A percentile compares a stretch with the other conserved stretches of the same genome.
These are phyloP conservation scores for Aspergillus versicolor DNA, from an alignment of 2,329 filamentous ascomycete genomes.

Conservation along the genomic window DNA sequence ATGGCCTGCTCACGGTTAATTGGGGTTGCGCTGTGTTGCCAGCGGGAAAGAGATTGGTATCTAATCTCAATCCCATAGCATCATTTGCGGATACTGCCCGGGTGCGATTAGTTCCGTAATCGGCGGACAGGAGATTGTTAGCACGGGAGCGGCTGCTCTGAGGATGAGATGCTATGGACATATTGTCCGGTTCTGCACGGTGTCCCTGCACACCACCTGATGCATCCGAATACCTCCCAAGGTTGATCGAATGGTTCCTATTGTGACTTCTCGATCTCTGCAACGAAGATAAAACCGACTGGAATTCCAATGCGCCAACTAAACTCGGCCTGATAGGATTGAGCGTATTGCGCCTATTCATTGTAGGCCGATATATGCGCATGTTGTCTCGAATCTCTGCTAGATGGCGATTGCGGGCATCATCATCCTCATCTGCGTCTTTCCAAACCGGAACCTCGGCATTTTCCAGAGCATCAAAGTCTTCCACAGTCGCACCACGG, in stretches of 20 bases:
- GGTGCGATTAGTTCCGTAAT: conserved; percentile 30
- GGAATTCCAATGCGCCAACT: conserved; percentile 89
- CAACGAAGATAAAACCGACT: conserved; percentile 83
- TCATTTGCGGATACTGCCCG: conserved; percentile 63
- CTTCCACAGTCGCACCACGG: conserved; percentile 56
- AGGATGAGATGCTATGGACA: conserved; percentile 50
- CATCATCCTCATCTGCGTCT: conserved; percentile 57
- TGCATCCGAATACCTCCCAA: conserved; percentile 69
- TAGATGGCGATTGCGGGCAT: conserved; percentile 59
- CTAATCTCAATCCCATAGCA: conserved; percentile 48
- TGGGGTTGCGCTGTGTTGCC: conserved; percentile 23
- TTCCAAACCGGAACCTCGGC: conserved; percentile 48
- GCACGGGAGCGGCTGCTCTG: conserved; percentile 26
- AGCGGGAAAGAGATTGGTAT: conserved; percentile 36
- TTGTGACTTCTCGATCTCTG: conserved; percentile 77
- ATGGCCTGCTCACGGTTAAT: conserved; percentile 43
- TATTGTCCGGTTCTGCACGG: conserved; percentile 48
- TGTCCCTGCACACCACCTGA: conserved; percentile 34
- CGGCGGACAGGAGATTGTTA: conserved; percentile 26
- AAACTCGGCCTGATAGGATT: conserved; percentile 89
- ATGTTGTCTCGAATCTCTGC: conserved; percentile 91
- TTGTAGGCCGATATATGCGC: conserved; percentile 73
- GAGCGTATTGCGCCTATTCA: conserved; percentile 68
- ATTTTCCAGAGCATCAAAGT: conserved; percentile 62
- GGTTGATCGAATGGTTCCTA: conserved; percentile 62